Base-by-base conservation (phyloP, 306 rosid species). In the Gastrolobium villosum region DNA sequence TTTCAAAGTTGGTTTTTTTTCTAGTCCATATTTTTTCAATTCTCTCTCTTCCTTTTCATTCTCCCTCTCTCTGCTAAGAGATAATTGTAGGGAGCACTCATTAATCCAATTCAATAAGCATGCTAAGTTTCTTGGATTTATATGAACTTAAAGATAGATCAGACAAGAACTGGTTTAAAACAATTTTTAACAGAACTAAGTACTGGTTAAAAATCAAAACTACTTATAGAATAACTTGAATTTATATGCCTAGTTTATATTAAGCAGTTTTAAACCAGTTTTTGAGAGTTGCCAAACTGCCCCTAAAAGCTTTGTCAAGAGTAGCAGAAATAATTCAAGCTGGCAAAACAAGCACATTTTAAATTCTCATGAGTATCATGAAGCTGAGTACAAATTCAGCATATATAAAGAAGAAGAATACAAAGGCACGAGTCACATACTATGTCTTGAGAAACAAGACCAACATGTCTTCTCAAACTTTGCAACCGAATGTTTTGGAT, bases 361-460 rank as follows among this genome's bases (percentile, higher is more conserved):
- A 34, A 52, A 52, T 56, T 65, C 50, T 81, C 62, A 35, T 26
- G 70, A 63, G 63, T 37, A 56, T 64, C 11, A 48, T 65, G 41
- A 70, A 65, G 43, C 6, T 48, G 13, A 44, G 50, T 55, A 70
- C 74, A 40, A 60, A 11, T 30, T 65, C 70, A 30, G 53, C 75
- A 55, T 11, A 49, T 55, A 39, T 7, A 66, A 65, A 9, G 6
- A 5, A 69, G 31, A 75, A 7, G 65, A 80, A 56, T 31, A 75
- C 2, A 73, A 46, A 62, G 43, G 73, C 75, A 35, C 11, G 55
- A 20, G 55, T 59, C 55, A 87, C 97, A 84, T 77, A 92, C 98
- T 68, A 89, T 81, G 74, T 94, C 98, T 82, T 94, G 98, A 84
- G 94, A 90, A 88, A 94, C 98, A 41, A 94, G 84, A 79, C 90